Percentiles rank a stretch among this genome's conserved stretches.
These are phyloP conservation scores for Podospora comata DNA, from an alignment of 495 filamentous ascomycete species.

Conservation along the genomic window DNA sequence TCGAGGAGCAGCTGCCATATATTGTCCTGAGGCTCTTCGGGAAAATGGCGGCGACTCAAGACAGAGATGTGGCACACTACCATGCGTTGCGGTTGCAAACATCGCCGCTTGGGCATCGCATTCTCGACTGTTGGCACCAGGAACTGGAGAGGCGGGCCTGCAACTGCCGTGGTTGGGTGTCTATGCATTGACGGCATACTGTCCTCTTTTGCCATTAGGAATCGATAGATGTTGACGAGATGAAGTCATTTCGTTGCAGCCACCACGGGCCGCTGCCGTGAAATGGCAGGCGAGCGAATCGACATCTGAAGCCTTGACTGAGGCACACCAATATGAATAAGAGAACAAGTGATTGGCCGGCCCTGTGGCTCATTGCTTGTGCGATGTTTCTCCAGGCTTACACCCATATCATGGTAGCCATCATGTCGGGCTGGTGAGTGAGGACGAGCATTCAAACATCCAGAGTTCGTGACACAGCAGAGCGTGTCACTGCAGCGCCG, in stretches of 20 bases:
- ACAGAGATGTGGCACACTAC: background rate
- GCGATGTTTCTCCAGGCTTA: background rate
- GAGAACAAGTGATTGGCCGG: background rate
- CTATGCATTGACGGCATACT: constrained; percentile 3
- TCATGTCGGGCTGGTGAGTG: background rate
- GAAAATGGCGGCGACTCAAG: background rate
- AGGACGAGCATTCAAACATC: background rate
- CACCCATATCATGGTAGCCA: background rate
- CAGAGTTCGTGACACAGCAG: background rate
- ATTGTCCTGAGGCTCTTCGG: constrained; percentile 6
- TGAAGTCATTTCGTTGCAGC: background rate
- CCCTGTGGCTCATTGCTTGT: background rate
- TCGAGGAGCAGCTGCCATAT: background rate
- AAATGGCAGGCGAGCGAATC: background rate
- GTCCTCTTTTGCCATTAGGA: background rate
- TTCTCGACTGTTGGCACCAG: constrained; percentile 1
- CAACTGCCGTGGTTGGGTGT: background rate
- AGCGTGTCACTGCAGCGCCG: background rate
- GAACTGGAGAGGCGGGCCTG: background rate
- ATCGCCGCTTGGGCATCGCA: constrained; percentile 2
- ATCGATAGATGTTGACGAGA: background rate
- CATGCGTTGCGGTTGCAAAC: too few relatives aligned
- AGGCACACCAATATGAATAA: background rate
- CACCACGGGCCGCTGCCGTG: background rate
- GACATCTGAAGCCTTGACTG: background rate